Conservation (phyloP, 148 eudicot genomes). For the Amaranthus palmeri region DNA sequence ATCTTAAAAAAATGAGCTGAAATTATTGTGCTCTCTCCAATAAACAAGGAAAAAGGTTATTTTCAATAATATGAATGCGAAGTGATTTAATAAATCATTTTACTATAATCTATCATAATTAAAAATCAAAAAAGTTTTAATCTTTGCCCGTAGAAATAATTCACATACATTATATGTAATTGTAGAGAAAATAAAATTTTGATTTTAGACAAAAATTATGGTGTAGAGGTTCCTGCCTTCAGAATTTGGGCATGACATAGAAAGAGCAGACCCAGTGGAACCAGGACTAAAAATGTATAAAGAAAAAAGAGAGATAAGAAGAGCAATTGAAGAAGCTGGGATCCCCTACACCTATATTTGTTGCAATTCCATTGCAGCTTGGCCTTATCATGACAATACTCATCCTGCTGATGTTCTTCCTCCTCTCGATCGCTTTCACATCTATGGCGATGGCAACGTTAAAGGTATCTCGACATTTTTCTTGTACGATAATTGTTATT, state of each 20-base stretch:
- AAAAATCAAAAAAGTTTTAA: no score
- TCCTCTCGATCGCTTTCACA: conserved; percentile 42
- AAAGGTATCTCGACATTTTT: conserved; percentile 27
- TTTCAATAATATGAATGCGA: no score
- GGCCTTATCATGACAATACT: conserved; percentile 57
- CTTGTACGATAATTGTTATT: neutral
- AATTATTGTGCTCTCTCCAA: no score
- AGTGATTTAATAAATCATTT: no score
- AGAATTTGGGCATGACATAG: conserved; percentile 32
- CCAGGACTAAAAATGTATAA: conserved; percentile 48
- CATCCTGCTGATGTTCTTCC: conserved; percentile 52
- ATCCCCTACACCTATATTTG: conserved; percentile 47
- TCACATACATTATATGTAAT: no score
- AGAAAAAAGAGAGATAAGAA: conserved; percentile 36
- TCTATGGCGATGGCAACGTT: conserved; percentile 50
- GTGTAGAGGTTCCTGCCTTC: conserved; percentile 31
- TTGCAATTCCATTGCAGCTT: conserved; percentile 56
- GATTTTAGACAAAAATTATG: neutral
- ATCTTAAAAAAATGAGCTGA: no score
- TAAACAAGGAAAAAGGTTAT: no score
- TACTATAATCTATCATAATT: no score
- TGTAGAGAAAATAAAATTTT: no score
- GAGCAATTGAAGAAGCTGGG: conserved; percentile 39
- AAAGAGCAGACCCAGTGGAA: conserved; percentile 47
- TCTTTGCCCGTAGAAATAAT: no score